phyloP scores from a whole-genome alignment of 2,329 filamentous ascomycete genomes.

The Xylariaceae sp. region DNA sequence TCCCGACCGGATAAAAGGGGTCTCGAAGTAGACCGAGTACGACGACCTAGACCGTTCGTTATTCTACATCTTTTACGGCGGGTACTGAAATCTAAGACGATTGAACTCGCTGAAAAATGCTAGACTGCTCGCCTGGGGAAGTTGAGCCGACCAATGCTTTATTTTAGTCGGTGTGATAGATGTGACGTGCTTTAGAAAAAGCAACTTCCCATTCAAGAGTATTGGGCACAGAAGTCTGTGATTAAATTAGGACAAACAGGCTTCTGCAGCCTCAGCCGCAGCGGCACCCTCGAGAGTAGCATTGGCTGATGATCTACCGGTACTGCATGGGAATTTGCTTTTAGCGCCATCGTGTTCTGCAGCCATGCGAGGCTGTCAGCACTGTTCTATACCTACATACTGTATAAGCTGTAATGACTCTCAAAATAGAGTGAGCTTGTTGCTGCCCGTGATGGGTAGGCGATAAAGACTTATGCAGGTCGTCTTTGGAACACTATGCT shows the following conservation, averaged over 20 bases:
- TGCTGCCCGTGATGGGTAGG: background rate
- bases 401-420: background rate
- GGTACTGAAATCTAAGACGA: background rate
- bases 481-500: too few species aligned
- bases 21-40: background rate
- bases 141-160: background rate
- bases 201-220: background rate
- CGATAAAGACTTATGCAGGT: background rate
- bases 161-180: background rate
- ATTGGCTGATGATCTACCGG: background rate
- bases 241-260: background rate
- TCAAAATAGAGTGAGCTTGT: background rate
- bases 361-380: slow-evolving; percentile 1
- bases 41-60: background rate
- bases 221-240: background rate
- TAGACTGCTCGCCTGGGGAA: background rate
- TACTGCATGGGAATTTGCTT: background rate
- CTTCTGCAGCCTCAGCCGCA: background rate
- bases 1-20: background rate
- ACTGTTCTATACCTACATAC: too few species aligned
- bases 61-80: background rate
- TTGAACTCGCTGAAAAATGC: background rate
- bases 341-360: background rate
- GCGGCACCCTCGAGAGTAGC: background rate
- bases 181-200: background rate